Evolutionary conservation across 2,329 filamentous ascomycete species (phyloP).

Genomic region (Mariannaea sp.): DNA sequence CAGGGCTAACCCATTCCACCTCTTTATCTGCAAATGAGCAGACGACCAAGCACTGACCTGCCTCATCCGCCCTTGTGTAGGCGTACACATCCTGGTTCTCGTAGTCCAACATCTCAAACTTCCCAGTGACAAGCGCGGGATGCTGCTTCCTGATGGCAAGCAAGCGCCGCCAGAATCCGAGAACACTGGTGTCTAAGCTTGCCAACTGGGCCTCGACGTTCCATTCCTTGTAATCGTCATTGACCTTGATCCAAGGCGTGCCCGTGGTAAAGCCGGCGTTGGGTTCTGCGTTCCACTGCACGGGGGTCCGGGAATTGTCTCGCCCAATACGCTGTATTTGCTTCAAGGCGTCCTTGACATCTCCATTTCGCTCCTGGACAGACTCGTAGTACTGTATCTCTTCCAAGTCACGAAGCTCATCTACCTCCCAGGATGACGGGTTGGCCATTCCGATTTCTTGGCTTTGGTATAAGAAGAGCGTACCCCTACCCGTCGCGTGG

Average conservation of each 20-base stretch:
- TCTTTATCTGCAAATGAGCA: too few species aligned
- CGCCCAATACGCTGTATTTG: not conserved
- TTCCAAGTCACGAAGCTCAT: not conserved
- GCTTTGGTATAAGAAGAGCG: not conserved
- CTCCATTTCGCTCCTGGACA: not conserved
- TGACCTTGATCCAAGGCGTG: not conserved
- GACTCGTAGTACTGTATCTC: not conserved
- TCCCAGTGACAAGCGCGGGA: too few species aligned
- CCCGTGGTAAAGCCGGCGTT: not conserved
- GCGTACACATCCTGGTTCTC: too few species aligned
- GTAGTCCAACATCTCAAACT: too few species aligned
- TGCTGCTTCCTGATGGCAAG: too few species aligned
- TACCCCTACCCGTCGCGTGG: slow-evolving; percentile 46
- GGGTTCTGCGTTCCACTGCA: not conserved
- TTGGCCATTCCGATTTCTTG: not conserved
- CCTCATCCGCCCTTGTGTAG: too few species aligned
- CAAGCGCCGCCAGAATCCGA: too few species aligned
- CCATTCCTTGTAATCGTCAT: not conserved
- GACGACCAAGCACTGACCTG: too few species aligned
- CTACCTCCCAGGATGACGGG: not conserved
- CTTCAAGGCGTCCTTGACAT: not conserved
- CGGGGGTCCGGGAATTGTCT: not conserved
- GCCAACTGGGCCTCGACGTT: not conserved
- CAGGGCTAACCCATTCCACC: too few species aligned
- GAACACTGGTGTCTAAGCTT: not conserved